phyloP scores from a whole-genome alignment of 2,329 filamentous ascomycete genomes.

The Chaetomiaceae sp. region DNA sequence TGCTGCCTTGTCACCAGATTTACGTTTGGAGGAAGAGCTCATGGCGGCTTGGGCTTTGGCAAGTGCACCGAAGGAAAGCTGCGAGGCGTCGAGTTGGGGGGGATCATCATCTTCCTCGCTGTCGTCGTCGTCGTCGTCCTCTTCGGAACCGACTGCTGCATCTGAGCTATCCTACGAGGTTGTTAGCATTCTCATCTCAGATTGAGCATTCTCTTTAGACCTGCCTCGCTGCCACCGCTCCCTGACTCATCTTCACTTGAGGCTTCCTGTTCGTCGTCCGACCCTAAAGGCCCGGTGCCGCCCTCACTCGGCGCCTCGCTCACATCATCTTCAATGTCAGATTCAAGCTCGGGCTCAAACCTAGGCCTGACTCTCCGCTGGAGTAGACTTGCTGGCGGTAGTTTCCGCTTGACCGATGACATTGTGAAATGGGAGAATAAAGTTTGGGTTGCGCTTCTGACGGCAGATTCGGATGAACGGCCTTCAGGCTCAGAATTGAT shows the following conservation, averaged over 20 bases:
- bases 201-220: background rate
- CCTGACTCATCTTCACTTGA: slow-evolving; percentile 15
- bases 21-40: slow-evolving; percentile 36
- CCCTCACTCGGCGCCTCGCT: slow-evolving; percentile 28
- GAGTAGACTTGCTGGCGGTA: slow-evolving; percentile 18
- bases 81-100: slow-evolving; percentile 42
- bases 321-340: slow-evolving; percentile 20
- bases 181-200: background rate
- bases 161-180: slow-evolving; percentile 2
- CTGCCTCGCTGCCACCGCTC: slow-evolving; percentile 13
- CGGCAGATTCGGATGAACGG: too few relatives aligned
- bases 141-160: background rate
- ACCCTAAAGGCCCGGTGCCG: slow-evolving; percentile 15
- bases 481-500: too few relatives aligned
- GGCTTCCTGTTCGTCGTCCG: slow-evolving; percentile 18
- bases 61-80: slow-evolving; percentile 84
- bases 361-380: slow-evolving; percentile 25
- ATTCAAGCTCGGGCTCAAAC: slow-evolving; percentile 27
- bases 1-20: slow-evolving; percentile 21
- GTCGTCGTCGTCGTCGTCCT: slow-evolving; percentile 19
- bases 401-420: slow-evolving; percentile 24
- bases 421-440: slow-evolving; percentile 7
- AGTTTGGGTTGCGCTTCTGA: too few relatives aligned
- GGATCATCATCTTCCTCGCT: slow-evolving; percentile 30
- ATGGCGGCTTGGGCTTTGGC: slow-evolving; percentile 78